Conservation (phyloP, 2,329 filamentous ascomycete genomes). For the Trichoderma polysporum region DNA sequence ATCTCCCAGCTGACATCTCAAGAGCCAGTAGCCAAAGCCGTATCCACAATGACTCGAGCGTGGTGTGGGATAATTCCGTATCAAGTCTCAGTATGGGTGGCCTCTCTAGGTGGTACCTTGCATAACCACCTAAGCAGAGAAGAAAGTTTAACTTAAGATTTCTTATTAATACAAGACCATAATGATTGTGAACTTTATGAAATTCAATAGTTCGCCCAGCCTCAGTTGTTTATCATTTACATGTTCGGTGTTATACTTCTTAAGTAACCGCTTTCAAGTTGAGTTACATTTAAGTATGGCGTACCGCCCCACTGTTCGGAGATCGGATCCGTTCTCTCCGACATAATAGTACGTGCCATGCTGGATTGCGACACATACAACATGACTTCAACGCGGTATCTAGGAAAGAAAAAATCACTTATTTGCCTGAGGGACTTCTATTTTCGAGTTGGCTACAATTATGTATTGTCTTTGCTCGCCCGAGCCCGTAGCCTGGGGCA, state of each 20-base stretch:
- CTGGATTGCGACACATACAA: not conserved
- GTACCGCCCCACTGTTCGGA: conserved; percentile 4
- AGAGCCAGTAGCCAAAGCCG: not conserved
- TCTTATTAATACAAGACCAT: not conserved
- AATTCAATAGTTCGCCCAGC: not conserved
- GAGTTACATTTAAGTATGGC: not conserved
- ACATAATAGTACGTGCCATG: not conserved
- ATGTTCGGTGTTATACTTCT: not conserved
- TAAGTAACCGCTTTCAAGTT: too few relatives aligned
- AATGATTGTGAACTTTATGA: not conserved
- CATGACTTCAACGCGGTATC: not conserved
- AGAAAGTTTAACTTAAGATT: not conserved
- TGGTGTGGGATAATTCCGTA: not conserved
- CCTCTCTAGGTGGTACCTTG: not conserved
- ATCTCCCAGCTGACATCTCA: not conserved
- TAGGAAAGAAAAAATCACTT: not conserved
- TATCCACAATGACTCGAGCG: not conserved
- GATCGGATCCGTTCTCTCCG: conserved; percentile 13
- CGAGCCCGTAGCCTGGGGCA: not conserved
- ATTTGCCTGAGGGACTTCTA: too few relatives aligned
- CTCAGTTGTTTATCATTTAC: too few relatives aligned
- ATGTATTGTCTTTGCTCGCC: not conserved
- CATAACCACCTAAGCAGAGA: not conserved
- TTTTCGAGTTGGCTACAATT: not conserved
- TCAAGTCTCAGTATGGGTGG: not conserved